Evolutionary conservation across 177 flowering plant species (phyloP).

Genomic region (Vitis hybrid): DNA sequence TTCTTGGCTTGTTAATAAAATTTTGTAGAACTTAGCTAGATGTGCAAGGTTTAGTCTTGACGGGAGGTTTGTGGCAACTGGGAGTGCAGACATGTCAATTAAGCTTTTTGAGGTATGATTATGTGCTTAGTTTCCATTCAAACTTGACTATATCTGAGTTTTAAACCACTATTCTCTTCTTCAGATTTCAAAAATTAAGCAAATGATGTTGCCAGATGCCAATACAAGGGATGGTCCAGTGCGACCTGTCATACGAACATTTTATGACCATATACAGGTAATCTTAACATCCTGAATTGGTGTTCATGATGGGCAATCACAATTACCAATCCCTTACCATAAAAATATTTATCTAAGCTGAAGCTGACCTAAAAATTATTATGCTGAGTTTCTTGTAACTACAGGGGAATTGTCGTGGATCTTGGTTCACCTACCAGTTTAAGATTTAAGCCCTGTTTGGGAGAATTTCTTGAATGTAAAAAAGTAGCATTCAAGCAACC

Average conservation of each 20-base stretch:
- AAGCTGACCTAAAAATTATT: no score
- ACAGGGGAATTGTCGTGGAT: no score
- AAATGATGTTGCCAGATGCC: slow-evolving; percentile 81
- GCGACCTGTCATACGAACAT: slow-evolving; percentile 77
- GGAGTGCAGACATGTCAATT: slow-evolving; percentile 85
- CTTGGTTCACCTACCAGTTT: no score
- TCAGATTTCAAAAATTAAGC: slow-evolving; percentile 77
- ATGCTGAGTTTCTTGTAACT: no score
- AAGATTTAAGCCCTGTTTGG: no score
- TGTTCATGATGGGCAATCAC: not conserved
- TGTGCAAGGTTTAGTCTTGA: slow-evolving; percentile 94
- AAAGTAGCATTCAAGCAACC: no score
- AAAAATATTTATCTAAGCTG: no score
- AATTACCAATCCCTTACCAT: not conserved
- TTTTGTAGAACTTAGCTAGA: slow-evolving; percentile 69
- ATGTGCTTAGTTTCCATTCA: not conserved
- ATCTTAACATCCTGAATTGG: slow-evolving; percentile 7
- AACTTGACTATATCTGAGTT: not conserved
- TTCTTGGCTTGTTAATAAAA: slow-evolving; percentile 6
- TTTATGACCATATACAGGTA: slow-evolving; percentile 85
- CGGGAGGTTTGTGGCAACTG: slow-evolving; percentile 84
- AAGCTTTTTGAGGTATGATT: slow-evolving; percentile 81
- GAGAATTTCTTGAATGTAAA: no score
- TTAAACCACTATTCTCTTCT: slow-evolving; percentile 1
- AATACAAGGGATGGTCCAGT: slow-evolving; percentile 57